Evolutionary conservation across 176 grass and related monocot genomes (phyloP), one percentile per base, ranked within the genome.

Genomic region (Tillandsia fasciculata): DNA sequence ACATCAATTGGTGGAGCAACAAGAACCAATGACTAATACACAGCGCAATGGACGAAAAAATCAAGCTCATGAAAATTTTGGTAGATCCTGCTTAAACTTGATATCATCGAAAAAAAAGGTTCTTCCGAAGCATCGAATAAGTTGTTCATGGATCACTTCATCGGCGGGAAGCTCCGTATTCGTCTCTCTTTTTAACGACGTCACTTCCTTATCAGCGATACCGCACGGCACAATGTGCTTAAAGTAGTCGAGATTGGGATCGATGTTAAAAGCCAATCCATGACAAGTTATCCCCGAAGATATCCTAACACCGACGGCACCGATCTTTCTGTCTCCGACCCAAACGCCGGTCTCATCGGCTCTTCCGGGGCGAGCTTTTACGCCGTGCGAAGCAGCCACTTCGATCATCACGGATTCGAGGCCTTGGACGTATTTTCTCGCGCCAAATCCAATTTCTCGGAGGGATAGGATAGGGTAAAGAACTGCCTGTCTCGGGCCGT

Each of bases 271-370:
- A 0, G 89, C 87, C 10, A 99, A 51, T 11, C 94, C 89, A 77
- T 99, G 94, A 57, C 73, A 90, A 20, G 94, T 99, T 33, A 88
- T 75, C 24, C 87, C 77, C 26, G 81, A 87, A 9, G 89, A 93
- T 79, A 99, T 93, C 68, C 89, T 89, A 72, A 99, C 87, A 78
- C 94, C 94, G 75, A 99, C 93, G 61, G 89, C 89, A 47, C 89
- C 94, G 67, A 93, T 87, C 82, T 99, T 99, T 74, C 94, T 76
- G 64, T 99, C 87, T 52, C 74, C 84, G 69, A 90, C 89, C 89
- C 89, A 93, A 58, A 99, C 87, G 48, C 87, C 94, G 48, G 94
- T 97, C 64, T 96, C 83, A 10, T 86, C 80, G 48, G 84, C 67
- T 53, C 64, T 78, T 1, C 89, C 86, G 0, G 86, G 65, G 51